phyloP scores from a whole-genome alignment of 2,329 filamentous ascomycete genomes.

The Pseudocercospora vitis region DNA sequence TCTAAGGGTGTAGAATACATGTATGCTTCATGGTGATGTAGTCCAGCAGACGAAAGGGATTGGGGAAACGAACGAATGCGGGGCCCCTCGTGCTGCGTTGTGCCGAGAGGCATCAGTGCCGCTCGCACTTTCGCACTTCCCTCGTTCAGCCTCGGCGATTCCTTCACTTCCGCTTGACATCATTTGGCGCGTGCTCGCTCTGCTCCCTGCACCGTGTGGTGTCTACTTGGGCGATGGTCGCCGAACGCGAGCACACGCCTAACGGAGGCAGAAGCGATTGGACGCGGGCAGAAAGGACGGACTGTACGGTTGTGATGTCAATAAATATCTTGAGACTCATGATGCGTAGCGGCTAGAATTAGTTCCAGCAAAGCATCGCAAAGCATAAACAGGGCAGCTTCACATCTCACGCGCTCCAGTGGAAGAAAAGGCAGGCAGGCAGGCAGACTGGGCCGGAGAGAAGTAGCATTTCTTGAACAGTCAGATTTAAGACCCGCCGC shows the following conservation, averaged over 20 bases:
- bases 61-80: too few species aligned
- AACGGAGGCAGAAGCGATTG: background rate
- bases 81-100: too few species aligned
- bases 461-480: too few species aligned
- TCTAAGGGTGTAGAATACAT: too few species aligned
- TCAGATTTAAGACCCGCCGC: background rate
- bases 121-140: background rate
- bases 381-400: constrained; percentile 4
- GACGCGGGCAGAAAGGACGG: background rate
- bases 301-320: background rate
- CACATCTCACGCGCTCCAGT: background rate
- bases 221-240: constrained; percentile 4
- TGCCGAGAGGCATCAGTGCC: too few species aligned
- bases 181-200: constrained; percentile 7
- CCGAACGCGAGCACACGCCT: constrained; percentile 3
- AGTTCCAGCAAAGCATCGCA: background rate
- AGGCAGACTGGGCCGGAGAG: too few species aligned
- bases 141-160: constrained; percentile 5
- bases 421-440: too few species aligned
- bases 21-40: too few species aligned
- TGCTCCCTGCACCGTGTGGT: constrained; percentile 5
- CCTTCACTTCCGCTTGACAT: constrained; percentile 8
- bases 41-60: too few species aligned
- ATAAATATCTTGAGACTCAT: background rate
- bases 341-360: background rate